Percentiles rank a stretch among this genome's conserved stretches.
Evolutionary conservation across 257 asterid genomes (phyloP).

Genomic region (Coffea canephora): DNA sequence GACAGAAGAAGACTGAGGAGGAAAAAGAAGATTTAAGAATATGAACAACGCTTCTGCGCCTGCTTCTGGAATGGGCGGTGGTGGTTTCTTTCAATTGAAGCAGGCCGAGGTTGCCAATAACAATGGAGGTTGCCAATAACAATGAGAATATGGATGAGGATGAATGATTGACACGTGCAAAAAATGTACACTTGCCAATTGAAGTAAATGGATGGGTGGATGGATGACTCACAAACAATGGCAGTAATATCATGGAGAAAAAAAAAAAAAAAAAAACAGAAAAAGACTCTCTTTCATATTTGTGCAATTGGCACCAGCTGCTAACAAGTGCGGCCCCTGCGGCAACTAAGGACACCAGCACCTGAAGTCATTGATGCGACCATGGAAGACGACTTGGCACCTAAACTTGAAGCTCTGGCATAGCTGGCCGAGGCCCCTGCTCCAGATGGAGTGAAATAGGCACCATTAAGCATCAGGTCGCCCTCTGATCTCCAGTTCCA

Average conservation of each 20-base stretch:
- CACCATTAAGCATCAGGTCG: slow-evolving; percentile 87
- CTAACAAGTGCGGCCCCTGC: slow-evolving; percentile 70
- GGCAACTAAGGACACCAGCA: slow-evolving; percentile 78
- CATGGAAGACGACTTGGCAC: slow-evolving; percentile 93
- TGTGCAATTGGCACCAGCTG: slow-evolving; percentile 20
- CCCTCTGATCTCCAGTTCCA: slow-evolving; percentile 99
- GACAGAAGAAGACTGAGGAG: slow-evolving; percentile 10
- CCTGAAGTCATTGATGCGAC: slow-evolving; percentile 66
- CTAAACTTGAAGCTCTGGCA: slow-evolving; percentile 95
- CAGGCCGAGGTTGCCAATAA: slow-evolving; percentile 88
- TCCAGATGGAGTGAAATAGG: slow-evolving; percentile 88
- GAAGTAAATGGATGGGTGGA: slow-evolving; percentile 23
- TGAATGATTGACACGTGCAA: slow-evolving; percentile 57
- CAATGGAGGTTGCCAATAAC: slow-evolving; percentile 69
- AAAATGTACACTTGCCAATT: slow-evolving; percentile 77
- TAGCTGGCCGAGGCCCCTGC: slow-evolving; percentile 94
- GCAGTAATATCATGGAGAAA: slow-evolving; percentile 16
- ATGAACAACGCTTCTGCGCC: slow-evolving; percentile 91
- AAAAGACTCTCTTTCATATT: slow-evolving; percentile 20
- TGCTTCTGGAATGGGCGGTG: slow-evolving; percentile 36
- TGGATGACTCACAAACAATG: slow-evolving; percentile 40
- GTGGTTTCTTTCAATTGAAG: slow-evolving; percentile 39
- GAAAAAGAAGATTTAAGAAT: slow-evolving; percentile 14
- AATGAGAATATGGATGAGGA: slow-evolving; percentile 11
- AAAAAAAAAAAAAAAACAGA: slow-evolving; percentile 1